Percentiles rank a stretch among this genome's conserved stretches.
phyloP scores from a whole-genome alignment of 495 filamentous ascomycete species.

The Neurospora sp. region DNA sequence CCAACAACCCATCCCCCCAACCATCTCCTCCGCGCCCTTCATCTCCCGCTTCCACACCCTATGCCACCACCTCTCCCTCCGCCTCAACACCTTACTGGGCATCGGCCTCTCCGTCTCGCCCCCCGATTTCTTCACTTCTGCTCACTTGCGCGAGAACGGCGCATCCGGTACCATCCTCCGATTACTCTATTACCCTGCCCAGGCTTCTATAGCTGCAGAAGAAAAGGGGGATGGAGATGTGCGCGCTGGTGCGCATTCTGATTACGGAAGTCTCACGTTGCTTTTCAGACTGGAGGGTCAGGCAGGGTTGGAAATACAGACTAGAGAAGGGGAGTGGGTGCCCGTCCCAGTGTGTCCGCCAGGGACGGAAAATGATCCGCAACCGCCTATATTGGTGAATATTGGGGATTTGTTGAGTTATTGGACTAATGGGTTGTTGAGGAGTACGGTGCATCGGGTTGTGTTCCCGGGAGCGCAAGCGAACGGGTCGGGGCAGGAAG shows the following conservation, averaged over 20 bases:
- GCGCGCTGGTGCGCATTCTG: constrained; percentile 83
- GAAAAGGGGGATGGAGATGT: constrained; percentile 43
- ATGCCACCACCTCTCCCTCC: constrained; percentile 65
- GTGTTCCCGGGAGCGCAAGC: constrained; percentile 49
- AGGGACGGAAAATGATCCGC: constrained; percentile 39
- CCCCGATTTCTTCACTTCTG: constrained; percentile 59
- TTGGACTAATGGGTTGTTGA: constrained; percentile 81
- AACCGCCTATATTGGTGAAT: constrained; percentile 80
- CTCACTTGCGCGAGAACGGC: constrained; percentile 51
- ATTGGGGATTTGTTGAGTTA: constrained; percentile 85
- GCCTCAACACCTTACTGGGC: constrained; percentile 64
- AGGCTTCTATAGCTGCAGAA: not conserved
- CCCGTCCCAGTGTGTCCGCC: constrained; percentile 52
- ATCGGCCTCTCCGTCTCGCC: constrained; percentile 48
- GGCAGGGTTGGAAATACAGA: constrained; percentile 77
- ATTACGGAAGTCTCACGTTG: constrained; percentile 82
- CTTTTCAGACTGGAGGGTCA: constrained; percentile 79
- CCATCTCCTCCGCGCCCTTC: constrained; percentile 46
- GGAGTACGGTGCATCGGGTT: constrained; percentile 82
- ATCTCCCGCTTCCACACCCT: constrained; percentile 54
- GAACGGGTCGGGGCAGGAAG: no score
- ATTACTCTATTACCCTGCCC: constrained; percentile 68
- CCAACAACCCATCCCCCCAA: constrained; percentile 67
- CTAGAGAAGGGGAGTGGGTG: constrained; percentile 44
- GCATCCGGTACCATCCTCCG: constrained; percentile 67